Conservation (phyloP, 257 asterid species). For the Thymus mandschuricus region DNA sequence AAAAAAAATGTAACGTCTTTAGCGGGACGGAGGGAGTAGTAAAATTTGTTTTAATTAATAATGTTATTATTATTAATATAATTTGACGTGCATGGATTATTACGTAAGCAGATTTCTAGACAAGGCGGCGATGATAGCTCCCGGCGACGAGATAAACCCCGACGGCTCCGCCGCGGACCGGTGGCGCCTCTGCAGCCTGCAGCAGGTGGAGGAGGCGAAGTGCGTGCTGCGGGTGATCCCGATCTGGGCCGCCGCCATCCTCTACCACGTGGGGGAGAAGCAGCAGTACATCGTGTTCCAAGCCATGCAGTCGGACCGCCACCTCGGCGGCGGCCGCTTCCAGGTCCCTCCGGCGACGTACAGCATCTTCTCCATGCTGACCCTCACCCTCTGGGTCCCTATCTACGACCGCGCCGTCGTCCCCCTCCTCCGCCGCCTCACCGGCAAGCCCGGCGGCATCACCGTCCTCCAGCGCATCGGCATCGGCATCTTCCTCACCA, state of each 20-base stretch:
- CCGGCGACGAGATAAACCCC: slow-evolving; percentile 50
- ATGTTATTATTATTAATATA: too few relatives aligned
- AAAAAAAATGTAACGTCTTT: too few relatives aligned
- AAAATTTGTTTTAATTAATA: too few relatives aligned
- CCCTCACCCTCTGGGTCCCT: slow-evolving; percentile 67
- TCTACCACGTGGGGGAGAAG: slow-evolving; percentile 72
- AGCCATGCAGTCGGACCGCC: slow-evolving; percentile 82
- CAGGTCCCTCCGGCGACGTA: slow-evolving; percentile 84
- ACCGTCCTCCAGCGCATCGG: slow-evolving; percentile 85
- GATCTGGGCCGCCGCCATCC: slow-evolving; percentile 68
- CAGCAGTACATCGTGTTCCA: slow-evolving; percentile 86
- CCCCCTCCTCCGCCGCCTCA: slow-evolving; percentile 59
- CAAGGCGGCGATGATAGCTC: slow-evolving; percentile 68
- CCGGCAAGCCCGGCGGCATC: slow-evolving; percentile 68
- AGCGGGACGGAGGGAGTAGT: too few relatives aligned
- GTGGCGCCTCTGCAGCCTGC: slow-evolving; percentile 78
- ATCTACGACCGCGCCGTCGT: slow-evolving; percentile 74
- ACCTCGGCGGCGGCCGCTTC: slow-evolving; percentile 47
- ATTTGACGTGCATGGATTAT: neutral
- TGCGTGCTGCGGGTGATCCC: slow-evolving; percentile 76
- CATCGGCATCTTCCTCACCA: slow-evolving; percentile 54
- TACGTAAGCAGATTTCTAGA: slow-evolving; percentile 52
- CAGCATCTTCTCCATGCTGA: slow-evolving; percentile 69
- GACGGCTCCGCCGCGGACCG: slow-evolving; percentile 65
- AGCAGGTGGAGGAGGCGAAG: slow-evolving; percentile 85